phyloP scores from a whole-genome alignment of 1,284 basidiomycete species.

The Cryptococcus wingfieldii region DNA sequence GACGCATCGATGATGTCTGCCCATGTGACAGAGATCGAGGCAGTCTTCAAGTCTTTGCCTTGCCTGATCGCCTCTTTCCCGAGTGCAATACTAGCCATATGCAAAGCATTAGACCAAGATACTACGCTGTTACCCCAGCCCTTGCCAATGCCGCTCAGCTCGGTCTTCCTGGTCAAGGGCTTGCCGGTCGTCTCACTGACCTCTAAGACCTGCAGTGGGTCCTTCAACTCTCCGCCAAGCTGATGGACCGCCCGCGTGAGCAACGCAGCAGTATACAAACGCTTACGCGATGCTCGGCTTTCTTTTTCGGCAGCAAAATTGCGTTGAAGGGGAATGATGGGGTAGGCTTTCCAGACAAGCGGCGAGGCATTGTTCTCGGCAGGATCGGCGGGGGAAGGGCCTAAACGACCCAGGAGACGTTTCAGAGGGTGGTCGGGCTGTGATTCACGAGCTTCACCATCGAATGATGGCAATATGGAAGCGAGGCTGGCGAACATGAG shows the following conservation, averaged over 20 bases:
- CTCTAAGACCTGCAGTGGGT: conserved; percentile 30
- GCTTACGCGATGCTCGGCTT: conserved; percentile 59
- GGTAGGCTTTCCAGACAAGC: conserved; percentile 53
- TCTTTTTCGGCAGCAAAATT: conserved; percentile 57
- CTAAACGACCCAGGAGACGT: conserved; percentile 8
- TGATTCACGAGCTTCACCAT: conserved; percentile 2
- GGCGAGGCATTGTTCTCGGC: conserved; percentile 3
- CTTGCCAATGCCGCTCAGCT: conserved; percentile 58
- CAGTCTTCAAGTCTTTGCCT: neutral
- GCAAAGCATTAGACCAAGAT: conserved; percentile 27
- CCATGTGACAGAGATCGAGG: conserved; percentile 21
- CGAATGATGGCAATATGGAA: conserved; percentile 16
- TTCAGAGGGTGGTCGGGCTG: conserved; percentile 9
- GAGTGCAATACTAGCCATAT: conserved; percentile 24
- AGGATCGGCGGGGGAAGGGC: neutral
- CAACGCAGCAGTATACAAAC: conserved; percentile 35
- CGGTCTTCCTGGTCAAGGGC: conserved; percentile 15
- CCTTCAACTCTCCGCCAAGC: conserved; percentile 63
- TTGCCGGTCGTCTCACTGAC: conserved; percentile 24
- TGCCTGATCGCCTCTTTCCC: conserved; percentile 11
- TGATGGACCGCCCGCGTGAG: conserved; percentile 65
- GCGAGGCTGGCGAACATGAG: conserved; percentile 7
- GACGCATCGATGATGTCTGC: conserved; percentile 24
- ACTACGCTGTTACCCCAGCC: conserved; percentile 57
- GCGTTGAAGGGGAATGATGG: conserved; percentile 64